Evolutionary conservation across 139 green algal species (phyloP).

Genomic region (Picochlorum sp.): DNA sequence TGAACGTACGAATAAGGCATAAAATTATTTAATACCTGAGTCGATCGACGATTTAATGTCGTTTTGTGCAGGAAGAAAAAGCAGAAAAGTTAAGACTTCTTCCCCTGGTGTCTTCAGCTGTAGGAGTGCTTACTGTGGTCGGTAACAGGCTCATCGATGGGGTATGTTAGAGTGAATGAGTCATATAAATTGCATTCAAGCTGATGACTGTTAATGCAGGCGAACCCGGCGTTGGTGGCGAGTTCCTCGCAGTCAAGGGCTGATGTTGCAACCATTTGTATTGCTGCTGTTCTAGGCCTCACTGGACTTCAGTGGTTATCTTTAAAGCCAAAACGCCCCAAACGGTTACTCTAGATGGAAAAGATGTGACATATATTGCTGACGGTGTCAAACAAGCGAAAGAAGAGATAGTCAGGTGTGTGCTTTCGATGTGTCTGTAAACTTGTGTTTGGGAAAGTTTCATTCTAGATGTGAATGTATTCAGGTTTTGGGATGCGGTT

Average conservation of each 20-base stretch:
- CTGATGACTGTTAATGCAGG: slow-evolving; percentile 26
- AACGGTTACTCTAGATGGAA: slow-evolving; percentile 36
- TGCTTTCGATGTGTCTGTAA: not conserved
- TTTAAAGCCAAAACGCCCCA: slow-evolving; percentile 45
- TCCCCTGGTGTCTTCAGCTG: slow-evolving; percentile 29
- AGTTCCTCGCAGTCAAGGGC: slow-evolving; percentile 73
- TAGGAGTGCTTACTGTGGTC: slow-evolving; percentile 31
- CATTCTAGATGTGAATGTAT: not conserved
- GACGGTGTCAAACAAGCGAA: slow-evolving; percentile 23
- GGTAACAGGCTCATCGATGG: slow-evolving; percentile 34
- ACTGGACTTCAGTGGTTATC: slow-evolving; percentile 85
- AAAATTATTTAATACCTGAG: too few relatives aligned
- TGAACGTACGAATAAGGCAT: too few relatives aligned
- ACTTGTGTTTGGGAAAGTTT: too few relatives aligned
- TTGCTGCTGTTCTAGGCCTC: slow-evolving; percentile 75
- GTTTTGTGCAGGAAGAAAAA: not conserved
- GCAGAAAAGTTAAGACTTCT: slow-evolving; percentile 21
- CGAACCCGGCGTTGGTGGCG: slow-evolving; percentile 68
- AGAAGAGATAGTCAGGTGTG: slow-evolving; percentile 32
- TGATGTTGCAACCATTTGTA: slow-evolving; percentile 76
- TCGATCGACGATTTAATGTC: too few relatives aligned
- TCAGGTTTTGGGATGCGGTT: slow-evolving; percentile 55
- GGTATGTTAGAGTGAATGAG: slow-evolving; percentile 16
- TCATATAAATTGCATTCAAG: not conserved
- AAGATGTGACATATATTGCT: slow-evolving; percentile 26